Conservation (phyloP, 768 basidiomycete species). For the Asterophora parasitica region DNA sequence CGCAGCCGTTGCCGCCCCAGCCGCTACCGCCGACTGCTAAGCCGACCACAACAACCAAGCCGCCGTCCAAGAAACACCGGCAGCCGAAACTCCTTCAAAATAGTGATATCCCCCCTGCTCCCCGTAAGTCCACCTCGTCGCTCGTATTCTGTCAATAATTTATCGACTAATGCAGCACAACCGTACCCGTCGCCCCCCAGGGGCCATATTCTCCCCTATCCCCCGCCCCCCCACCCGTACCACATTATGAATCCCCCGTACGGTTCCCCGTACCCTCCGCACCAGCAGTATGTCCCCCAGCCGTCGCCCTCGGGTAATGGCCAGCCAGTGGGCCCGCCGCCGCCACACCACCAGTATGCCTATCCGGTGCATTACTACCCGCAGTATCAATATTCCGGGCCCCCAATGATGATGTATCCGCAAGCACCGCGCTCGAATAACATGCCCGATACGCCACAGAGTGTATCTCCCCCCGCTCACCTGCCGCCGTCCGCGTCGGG, state of each 20-base stretch:
- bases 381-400: constrained; percentile 64
- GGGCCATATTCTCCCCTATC: constrained; percentile 34
- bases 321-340: constrained; percentile 34
- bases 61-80: constrained; percentile 49
- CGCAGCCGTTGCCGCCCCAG: constrained; percentile 44
- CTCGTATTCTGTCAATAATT: constrained; percentile 20
- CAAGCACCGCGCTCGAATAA: constrained; percentile 31
- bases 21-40: constrained; percentile 41
- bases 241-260: constrained; percentile 71
- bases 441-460: constrained; percentile 33
- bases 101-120: constrained; percentile 11
- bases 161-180: constrained; percentile 12
- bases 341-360: constrained; percentile 44
- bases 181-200: constrained; percentile 28
- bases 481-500: constrained; percentile 31
- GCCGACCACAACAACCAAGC: constrained; percentile 34
- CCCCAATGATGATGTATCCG: constrained; percentile 72
- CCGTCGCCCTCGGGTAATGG: constrained; percentile 29
- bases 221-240: constrained; percentile 51
- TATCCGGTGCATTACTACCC: constrained; percentile 52
- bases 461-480: constrained; percentile 27
- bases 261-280: constrained; percentile 41
- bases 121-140: constrained; percentile 14
- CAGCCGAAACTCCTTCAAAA: constrained; percentile 39
- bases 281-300: constrained; percentile 21